Evolutionary conservation across 1,284 basidiomycete species (phyloP).

Genomic region (Hemileia vastatrix): DNA sequence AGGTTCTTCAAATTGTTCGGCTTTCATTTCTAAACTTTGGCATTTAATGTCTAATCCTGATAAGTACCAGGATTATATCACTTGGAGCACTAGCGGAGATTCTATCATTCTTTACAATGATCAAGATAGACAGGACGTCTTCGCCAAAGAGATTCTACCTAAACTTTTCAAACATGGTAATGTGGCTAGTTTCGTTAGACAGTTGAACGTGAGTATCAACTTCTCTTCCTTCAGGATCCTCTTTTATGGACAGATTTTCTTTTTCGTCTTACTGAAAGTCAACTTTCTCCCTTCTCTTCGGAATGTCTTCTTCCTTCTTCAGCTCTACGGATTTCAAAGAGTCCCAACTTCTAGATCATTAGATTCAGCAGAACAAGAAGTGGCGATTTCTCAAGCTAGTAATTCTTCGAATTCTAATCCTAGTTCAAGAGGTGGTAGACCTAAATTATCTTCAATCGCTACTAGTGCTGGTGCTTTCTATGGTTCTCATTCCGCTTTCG

Average conservation of each 20-base stretch:
- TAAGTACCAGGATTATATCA: slow-evolving; percentile 37
- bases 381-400: slow-evolving; percentile 23
- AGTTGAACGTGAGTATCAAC: slow-evolving; percentile 90
- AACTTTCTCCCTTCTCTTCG: neutral
- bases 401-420: neutral
- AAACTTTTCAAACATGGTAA: slow-evolving; percentile 97
- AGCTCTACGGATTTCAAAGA: slow-evolving; percentile 39
- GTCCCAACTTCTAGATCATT: slow-evolving; percentile 39
- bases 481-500: slow-evolving; percentile 40
- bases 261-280: neutral
- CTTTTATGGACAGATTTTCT: neutral
- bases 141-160: slow-evolving; percentile 79
- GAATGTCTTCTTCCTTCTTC: neutral
- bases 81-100: slow-evolving; percentile 38
- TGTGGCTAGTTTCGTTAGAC: slow-evolving; percentile 84
- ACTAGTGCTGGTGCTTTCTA: slow-evolving; percentile 26
- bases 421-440: neutral
- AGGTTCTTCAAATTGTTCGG: slow-evolving; percentile 42
- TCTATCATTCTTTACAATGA: slow-evolving; percentile 42
- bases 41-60: slow-evolving; percentile 42
- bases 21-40: slow-evolving; percentile 44
- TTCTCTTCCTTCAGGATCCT: neutral
- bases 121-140: slow-evolving; percentile 46
- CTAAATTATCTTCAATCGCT: neutral
- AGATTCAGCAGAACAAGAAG: slow-evolving; percentile 35